Evolutionary conservation across 805 yeast species (phyloP).

Genomic region (Teunomyces atbi): DNA sequence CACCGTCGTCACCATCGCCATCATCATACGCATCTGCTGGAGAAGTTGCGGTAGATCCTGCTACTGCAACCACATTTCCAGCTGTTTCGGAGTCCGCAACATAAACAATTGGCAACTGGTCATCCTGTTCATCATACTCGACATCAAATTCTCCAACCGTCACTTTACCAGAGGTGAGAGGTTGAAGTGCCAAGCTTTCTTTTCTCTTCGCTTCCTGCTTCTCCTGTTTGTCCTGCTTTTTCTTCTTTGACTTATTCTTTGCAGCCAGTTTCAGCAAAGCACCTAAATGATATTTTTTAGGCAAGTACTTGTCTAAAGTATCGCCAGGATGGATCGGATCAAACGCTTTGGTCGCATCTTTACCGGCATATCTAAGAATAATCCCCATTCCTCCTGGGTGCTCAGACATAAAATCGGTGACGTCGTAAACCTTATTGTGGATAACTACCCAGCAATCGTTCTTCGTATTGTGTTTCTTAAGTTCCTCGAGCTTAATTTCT

Average conservation of each 20-base stretch:
- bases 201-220: neutral
- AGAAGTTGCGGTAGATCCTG: slow-evolving; percentile 3
- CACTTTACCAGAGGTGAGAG: neutral
- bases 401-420: slow-evolving; percentile 57
- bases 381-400: slow-evolving; percentile 65
- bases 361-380: slow-evolving; percentile 50
- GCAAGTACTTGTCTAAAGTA: slow-evolving; percentile 68
- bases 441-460: slow-evolving; percentile 84
- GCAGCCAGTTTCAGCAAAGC: slow-evolving; percentile 22
- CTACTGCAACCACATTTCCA: neutral
- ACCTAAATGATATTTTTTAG: slow-evolving; percentile 34
- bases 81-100: neutral
- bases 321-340: slow-evolving; percentile 93
- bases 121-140: slow-evolving; percentile 43
- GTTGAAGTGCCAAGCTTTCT: neutral
- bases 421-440: slow-evolving; percentile 75
- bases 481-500: slow-evolving; percentile 20
- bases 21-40: slow-evolving; percentile 3
- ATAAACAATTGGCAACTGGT: slow-evolving; percentile 21
- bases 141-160: slow-evolving; percentile 38
- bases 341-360: slow-evolving; percentile 72
- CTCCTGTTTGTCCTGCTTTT: neutral
- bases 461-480: slow-evolving; percentile 47
- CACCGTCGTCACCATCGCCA: slow-evolving; percentile 7
- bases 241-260: slow-evolving; percentile 3